A percentile compares a stretch with the other conserved stretches of the same genome.
Conservation (phyloP, 1,284 basidiomycete species). For the Rhodotorula sp. region DNA sequence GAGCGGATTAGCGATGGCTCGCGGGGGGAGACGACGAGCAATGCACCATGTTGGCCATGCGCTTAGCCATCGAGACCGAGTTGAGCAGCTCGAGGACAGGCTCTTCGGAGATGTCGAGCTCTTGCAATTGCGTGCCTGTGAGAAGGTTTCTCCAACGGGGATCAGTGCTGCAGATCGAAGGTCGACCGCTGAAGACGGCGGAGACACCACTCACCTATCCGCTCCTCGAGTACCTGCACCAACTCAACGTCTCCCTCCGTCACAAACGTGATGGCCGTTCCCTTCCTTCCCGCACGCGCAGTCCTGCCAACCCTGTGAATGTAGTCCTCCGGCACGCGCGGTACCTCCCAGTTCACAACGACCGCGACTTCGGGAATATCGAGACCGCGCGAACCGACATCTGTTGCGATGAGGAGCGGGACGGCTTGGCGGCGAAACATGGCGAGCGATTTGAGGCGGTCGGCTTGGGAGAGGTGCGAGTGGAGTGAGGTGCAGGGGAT, state of each 20-base stretch:
- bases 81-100: constrained; percentile 84
- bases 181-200: background rate
- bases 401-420: constrained; percentile 90
- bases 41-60: constrained; percentile 86
- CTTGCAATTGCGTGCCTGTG: constrained; percentile 68
- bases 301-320: constrained; percentile 71
- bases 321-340: constrained; percentile 71
- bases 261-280: constrained; percentile 89
- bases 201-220: constrained; percentile 64
- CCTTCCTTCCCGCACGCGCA: constrained; percentile 85
- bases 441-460: constrained; percentile 76
- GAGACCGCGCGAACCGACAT: constrained; percentile 89
- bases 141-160: no score
- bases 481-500: constrained; percentile 88
- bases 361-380: constrained; percentile 98
- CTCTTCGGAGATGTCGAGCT: constrained; percentile 73
- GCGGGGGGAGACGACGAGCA: background rate
- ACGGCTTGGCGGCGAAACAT: constrained; percentile 86
- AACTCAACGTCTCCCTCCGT: constrained; percentile 89
- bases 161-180: constrained; percentile 1
- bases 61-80: constrained; percentile 82
- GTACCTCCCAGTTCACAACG: constrained; percentile 97
- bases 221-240: constrained; percentile 77
- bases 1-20: no score
- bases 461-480: constrained; percentile 86